Evolutionary conservation across 2,329 filamentous ascomycete genomes (phyloP), one percentile per base, ranked within the genome.

Genomic region (Onygenales sp.): DNA sequence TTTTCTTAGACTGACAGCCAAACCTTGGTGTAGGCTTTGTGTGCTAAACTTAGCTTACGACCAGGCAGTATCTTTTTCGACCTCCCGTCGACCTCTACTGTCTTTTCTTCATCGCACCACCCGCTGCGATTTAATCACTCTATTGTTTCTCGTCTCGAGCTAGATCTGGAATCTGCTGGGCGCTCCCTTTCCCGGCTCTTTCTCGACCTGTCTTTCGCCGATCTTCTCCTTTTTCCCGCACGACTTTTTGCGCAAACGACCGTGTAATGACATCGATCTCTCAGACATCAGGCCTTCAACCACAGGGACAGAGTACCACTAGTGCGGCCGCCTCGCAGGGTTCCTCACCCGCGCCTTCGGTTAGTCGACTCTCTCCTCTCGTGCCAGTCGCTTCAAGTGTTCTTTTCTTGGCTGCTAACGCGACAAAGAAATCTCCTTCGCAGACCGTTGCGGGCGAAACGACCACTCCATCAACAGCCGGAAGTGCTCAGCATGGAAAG

Each of bases 261-360:
- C 70, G 66, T 77, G 77, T 80, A 78, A 83, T 84, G 81, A 83
- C 75, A 73, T 82, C 79, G 77, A 78, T 70, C 67, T 68, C 70
- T 66, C 67, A 65, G 60, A 68, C 69, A 65, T 65, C 67, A 68
- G 67, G 77, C 70, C 73, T 74, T 69, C 71, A 77, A 68, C 70
- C 73, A 68, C 72, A 74, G 72, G 74, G 65, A 68, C 68, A 71
- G 65, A 67, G 62, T 61, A 75, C 75, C 67, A 69, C 73, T 59
- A 74, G 69, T 67, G 72, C 75, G 72, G 72, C 73, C 69, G 69
- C 74, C 66, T 72, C 65, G 51, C 61, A 61, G 53, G 56, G 69
- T 53, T 64, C 71, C 68, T 68, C 72, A 64, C 70, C 74, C 69
- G 69, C 75, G 61, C 67, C 69, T 62, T 70, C 74, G 65, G 67